Base-by-base conservation (phyloP, 345 rosid species). In the Ailanthus altissimus region DNA sequence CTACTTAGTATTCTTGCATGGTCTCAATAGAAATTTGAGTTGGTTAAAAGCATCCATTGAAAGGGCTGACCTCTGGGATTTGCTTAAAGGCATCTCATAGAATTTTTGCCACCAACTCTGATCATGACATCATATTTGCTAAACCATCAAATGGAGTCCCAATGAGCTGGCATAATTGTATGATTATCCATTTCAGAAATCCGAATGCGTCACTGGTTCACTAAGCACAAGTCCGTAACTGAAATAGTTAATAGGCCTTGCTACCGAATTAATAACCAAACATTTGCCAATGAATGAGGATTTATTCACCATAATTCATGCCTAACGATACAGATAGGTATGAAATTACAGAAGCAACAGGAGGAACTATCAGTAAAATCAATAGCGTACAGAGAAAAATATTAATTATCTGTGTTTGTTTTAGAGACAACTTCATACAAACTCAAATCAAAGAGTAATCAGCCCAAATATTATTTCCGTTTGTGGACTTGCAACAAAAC, bases 401-500 rank as follows among this genome's bases (percentile, higher is more conserved):
- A 61, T 61, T 20, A 5, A 63, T 36, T 36, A 15, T 51, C 51
- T 36, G 26, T 42, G 3, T 36, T 50, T 7, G 7, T 59, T 63
- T 50, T 42, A 49, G 6, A 38, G 6, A 50, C 13, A 13, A 57
- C 3, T 49, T 23, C 23, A 58, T 15, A 58, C 16, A n/a, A 73
- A 61, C 21, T 45, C 76, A 25, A 46, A 73, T 46, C 64, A 26
- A 25, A 32, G 58, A 25, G 20, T 9, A 45, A 14, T 43, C 3
- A 2, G 18, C 25, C 28, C 50, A 40, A n/a, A 76, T 45, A 59
- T 76, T 76, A 64, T 73, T 77, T 62, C 42, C 28, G 13, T 6
- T 43, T 45, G 72, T 68, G 53, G 63, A 60, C 75, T 67, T 38
- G 15, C 25, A 58, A 58, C 40, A 40, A 23, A 71, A 58, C 38